phyloP scores from a whole-genome alignment of 2,329 filamentous ascomycete species.

The Torrubiellomyces zombiae region DNA sequence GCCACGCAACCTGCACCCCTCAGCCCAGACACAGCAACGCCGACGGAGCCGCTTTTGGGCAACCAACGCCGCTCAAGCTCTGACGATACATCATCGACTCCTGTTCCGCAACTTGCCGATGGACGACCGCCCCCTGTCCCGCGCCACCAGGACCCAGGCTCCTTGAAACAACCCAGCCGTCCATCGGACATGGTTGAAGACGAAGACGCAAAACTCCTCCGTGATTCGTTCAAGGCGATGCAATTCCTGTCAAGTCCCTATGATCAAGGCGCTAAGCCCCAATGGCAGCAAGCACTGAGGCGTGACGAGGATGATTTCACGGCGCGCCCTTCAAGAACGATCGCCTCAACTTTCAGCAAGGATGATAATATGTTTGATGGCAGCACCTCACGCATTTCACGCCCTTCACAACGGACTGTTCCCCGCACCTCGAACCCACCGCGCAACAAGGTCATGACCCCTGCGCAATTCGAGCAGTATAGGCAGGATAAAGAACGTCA shows the following conservation, averaged over 20 bases:
- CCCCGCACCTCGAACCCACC: slow-evolving; percentile 21
- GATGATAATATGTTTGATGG: slow-evolving; percentile 41
- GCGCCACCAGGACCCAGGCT: slow-evolving; percentile 14
- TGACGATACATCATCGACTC: slow-evolving; percentile 17
- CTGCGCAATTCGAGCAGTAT: slow-evolving; percentile 71
- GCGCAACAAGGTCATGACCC: slow-evolving; percentile 73
- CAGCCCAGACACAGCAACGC: slow-evolving; percentile 26
- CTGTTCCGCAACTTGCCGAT: slow-evolving; percentile 1
- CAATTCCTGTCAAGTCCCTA: slow-evolving; percentile 22
- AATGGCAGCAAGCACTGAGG: slow-evolving; percentile 14
- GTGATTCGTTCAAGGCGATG: slow-evolving; percentile 33
- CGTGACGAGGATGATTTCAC: slow-evolving; percentile 24
- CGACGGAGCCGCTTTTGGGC: slow-evolving; percentile 27
- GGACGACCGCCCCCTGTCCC: slow-evolving; percentile 15
- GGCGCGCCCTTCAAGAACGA: slow-evolving; percentile 12
- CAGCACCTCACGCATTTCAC: slow-evolving; percentile 20
- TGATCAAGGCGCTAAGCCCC: slow-evolving; percentile 6
- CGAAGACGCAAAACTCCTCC: slow-evolving; percentile 35
- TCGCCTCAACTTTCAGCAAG: slow-evolving; percentile 17
- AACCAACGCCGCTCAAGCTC: slow-evolving; percentile 33
- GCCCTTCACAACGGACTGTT: slow-evolving; percentile 18
- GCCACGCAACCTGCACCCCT: slow-evolving; percentile 26
- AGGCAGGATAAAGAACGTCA: slow-evolving; percentile 56
- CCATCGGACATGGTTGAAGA: slow-evolving; percentile 27
- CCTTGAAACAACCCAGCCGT: slow-evolving; percentile 14